Evolutionary conservation across 441 rosid species (phyloP).

Genomic region (Pelargonium fulgidum): DNA sequence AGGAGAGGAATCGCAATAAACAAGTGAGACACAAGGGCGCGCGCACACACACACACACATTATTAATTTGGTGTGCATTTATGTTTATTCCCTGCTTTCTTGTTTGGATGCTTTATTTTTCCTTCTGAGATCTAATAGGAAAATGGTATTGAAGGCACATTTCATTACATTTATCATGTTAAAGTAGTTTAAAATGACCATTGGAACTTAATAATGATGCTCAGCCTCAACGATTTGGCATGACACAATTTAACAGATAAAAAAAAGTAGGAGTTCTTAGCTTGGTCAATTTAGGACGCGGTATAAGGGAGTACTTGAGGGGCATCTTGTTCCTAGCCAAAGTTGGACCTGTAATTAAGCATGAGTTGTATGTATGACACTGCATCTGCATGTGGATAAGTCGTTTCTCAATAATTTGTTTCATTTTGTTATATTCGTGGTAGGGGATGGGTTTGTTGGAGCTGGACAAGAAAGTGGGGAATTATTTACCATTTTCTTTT

Average conservation of each 20-base stretch:
- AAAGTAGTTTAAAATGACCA: no score
- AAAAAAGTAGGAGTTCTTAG: no score
- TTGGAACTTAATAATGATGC: background rate
- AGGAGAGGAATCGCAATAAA: constrained; percentile 56
- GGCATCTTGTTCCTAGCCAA: no score
- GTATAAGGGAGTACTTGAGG: no score
- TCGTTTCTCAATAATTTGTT: background rate
- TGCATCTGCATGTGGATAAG: background rate
- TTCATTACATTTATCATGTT: background rate
- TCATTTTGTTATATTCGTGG: no score
- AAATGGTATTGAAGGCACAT: background rate
- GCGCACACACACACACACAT: no score
- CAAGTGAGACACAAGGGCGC: constrained; percentile 37
- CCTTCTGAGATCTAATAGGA: background rate
- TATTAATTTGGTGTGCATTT: constrained; percentile 4
- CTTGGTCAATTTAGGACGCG: no score
- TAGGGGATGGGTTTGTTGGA: background rate
- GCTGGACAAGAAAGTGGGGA: background rate
- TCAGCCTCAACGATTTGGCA: background rate
- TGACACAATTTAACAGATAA: no score
- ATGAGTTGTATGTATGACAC: background rate
- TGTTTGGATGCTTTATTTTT: constrained; percentile 15
- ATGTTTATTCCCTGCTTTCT: background rate
- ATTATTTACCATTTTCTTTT: background rate
- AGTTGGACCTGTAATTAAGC: background rate